Evolutionary conservation across 2,329 filamentous ascomycete species (phyloP), one percentile per base, ranked within the genome.

Genomic region (Bipolaris zeicola): DNA sequence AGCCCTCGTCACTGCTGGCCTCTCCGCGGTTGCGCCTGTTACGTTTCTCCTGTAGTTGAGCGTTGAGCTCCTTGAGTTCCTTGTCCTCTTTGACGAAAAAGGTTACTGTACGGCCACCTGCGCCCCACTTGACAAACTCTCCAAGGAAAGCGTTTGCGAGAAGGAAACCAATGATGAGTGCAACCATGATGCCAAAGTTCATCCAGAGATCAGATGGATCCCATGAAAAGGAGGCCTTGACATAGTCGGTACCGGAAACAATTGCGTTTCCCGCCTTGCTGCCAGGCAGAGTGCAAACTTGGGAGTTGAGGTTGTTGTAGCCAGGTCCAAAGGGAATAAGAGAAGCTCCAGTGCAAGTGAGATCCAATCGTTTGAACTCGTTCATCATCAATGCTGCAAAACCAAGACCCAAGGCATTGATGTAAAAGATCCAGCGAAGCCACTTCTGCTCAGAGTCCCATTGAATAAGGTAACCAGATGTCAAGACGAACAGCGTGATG

Each of bases 381-480:
- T 96, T 96, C 67, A 90, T 86, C 90, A 96, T 95, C 76, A 96
- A 76, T 1, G 87, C 81, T 10, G 88, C 84, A 70, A 96, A 96
- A 0, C 87, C 85, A 2, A 95, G 82, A 43, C 90, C 91, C 1
- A 96, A 81, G 1, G 90, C 90, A 60, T 95, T 88, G 44, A 94
- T 79, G 71, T 91, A 95, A 74, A 89, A 90, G 58, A 96, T 85
- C 91, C 91, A 96, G 61, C 88, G 82, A 66, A 89, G 89, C 90
- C 91, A 96, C 0, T 88, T 86, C 65, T 92, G 88, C 65, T 90
- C 85, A 2, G 81, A 85, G 47, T 88, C 84, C 72, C 90, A 92
- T 71, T 92, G 91, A 57, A 96, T 94, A 39, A 96, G 78, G 75
- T 95, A 96, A 3, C 92, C 92, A 0, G 87, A 89, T 0, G 91